Base-by-base conservation (phyloP, 2,329 filamentous ascomycete species). In the Colletotrichum cuscutae region DNA sequence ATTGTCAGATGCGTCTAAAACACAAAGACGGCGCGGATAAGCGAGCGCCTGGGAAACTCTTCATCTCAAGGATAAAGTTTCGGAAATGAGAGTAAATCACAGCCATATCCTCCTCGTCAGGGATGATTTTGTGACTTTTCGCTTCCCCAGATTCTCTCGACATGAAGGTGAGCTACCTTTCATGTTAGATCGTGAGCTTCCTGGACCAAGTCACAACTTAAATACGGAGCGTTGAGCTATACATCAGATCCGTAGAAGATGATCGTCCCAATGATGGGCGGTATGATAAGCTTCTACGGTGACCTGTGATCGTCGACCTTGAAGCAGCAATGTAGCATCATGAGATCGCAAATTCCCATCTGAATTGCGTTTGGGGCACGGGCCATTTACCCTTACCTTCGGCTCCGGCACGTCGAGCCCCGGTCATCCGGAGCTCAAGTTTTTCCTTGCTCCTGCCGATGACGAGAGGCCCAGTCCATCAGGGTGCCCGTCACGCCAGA, bases 401-500 rank as follows among this genome's bases (percentile, higher is more conserved):
- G 53, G 58, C 53, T 46, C 69, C 58, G 52, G 69, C 24, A n/a
- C 42, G 5, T 9, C 30, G 22, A 19, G 24, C 28, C 13, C 24
- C 65, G 15, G 46, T 5, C n/a, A 4, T 19, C 46, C 59, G 70
- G 70, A 70, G 46, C 65, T 65, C 22, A 22, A 62, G 70, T 72
- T 72, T 72, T 72, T 72, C 70, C 70, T 60, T 0, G 12, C 52
- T 53, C 59, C 59, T 35, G 42, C 28, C n/a, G 11, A 64, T n/a
- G 61, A 64, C 28, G 46, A 57, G 26, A 42, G 63, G 49, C 19
- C 42, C 42, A 37, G 65, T 49, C 70, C 71, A 72, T 72, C 71
- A 72, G 60, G 71, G 71, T 72, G 28, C 66, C 54, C 56, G 54
- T 72, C 66, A 65, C 70, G 66, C 65, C 30, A 70, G 65, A 70